These are phyloP conservation scores for Fusarium scirpi DNA, from an alignment of 2,329 filamentous ascomycete genomes.

Conservation along the genomic window DNA sequence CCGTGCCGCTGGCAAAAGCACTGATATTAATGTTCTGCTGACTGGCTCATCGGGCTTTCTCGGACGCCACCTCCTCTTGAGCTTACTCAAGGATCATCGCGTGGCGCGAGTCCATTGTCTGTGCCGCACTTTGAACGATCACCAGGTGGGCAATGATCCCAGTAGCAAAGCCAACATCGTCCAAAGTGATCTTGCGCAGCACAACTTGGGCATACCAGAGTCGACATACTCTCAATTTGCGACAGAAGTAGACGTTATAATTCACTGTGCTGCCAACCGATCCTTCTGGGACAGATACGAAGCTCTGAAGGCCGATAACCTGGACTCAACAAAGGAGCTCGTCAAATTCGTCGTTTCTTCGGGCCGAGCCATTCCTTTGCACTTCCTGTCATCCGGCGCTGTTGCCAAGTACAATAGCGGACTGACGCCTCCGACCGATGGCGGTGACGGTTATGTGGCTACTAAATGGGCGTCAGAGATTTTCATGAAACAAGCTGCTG, in stretches of 20 bases:
- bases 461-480: not conserved
- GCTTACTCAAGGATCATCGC: not conserved
- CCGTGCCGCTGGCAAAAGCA: not conserved
- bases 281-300: conserved; percentile 5
- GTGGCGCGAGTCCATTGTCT: not conserved
- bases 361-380: not conserved
- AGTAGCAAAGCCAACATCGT: not conserved
- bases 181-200: not conserved
- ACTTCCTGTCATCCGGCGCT: not conserved
- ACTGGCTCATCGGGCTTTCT: not conserved
- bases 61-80: not conserved
- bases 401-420: not conserved
- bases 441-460: not conserved
- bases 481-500: not conserved
- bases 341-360: not conserved
- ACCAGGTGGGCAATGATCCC: not conserved
- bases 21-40: not conserved
- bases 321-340: not conserved
- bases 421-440: not conserved
- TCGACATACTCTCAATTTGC: not conserved
- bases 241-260: not conserved
- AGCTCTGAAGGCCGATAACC: not conserved
- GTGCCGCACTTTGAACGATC: not conserved
- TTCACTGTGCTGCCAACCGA: not conserved
- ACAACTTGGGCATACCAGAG: not conserved